phyloP scores from a whole-genome alignment of 768 basidiomycete genomes.

The Lactarius tabidus region DNA sequence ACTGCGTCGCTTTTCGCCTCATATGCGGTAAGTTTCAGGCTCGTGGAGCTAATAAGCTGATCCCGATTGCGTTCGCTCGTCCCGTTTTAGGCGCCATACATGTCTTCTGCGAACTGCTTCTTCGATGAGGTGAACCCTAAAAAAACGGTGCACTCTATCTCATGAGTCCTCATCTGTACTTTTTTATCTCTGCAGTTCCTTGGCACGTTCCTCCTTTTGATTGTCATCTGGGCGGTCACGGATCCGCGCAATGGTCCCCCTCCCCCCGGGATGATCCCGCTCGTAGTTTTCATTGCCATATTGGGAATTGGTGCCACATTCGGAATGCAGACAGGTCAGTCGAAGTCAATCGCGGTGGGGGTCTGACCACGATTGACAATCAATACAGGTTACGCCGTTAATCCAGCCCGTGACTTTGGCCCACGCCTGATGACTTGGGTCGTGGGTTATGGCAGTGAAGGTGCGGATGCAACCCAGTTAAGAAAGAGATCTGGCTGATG shows the following conservation, averaged over 20 bases:
- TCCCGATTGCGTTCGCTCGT: neutral
- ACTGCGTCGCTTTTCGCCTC: conserved; percentile 59
- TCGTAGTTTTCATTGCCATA: conserved; percentile 51
- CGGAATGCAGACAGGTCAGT: conserved; percentile 51
- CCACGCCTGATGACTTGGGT: conserved; percentile 63
- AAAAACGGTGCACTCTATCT: neutral
- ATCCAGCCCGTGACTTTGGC: conserved; percentile 69
- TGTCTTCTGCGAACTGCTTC: conserved; percentile 42
- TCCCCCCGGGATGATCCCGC: conserved; percentile 47
- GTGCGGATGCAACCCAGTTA: conserved; percentile 5
- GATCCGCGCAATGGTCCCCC: conserved; percentile 50
- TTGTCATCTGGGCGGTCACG: conserved; percentile 48
- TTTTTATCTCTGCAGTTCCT: conserved; percentile 40
- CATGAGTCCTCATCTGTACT: neutral
- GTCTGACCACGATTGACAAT: neutral
- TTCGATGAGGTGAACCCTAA: conserved; percentile 38
- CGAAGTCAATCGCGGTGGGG: neutral
- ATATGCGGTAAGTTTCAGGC: conserved; percentile 45
- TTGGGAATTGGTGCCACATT: conserved; percentile 54
- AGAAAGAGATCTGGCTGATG: neutral
- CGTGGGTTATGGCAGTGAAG: conserved; percentile 60
- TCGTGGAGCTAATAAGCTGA: neutral
- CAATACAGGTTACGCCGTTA: conserved; percentile 49
- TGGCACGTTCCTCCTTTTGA: conserved; percentile 49
- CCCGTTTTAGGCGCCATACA: conserved; percentile 37